Base-by-base conservation (phyloP, 2,329 filamentous ascomycete species). In the Epichloe bromicola region DNA sequence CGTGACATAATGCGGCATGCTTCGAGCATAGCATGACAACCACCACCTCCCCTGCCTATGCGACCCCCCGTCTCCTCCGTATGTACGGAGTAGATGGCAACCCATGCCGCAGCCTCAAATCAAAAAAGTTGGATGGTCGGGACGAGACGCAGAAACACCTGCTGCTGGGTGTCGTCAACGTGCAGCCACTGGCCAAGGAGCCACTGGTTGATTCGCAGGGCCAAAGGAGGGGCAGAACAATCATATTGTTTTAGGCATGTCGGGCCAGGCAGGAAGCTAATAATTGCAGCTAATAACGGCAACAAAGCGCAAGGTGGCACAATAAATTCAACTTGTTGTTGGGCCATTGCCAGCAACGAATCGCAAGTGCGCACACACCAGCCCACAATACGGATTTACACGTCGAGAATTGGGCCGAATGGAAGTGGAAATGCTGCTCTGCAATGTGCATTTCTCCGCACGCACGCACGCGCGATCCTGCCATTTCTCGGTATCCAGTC, bases 141-240 rank as follows among this genome's bases (percentile, higher is more conserved):
- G 50, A 54, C 47, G 49, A 53, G 55, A 50, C 45, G 48, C 46
- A 43, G 34, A 30, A 37, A 48, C 19, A 39, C 20, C 47, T 49
- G 54, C 53, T 36, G 51, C 48, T 47, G 43, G 47, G 55, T 59
- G 58, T 58, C 57, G 57, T 59, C 57, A 59, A 56, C 56, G 51
- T 55, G 58, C 58, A 60, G 58, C 54, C 49, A n/a, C 34, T n/a
- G 17, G 7, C 12, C 30, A 33, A 30, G 30, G 30, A 30, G 30
- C 11, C 30, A 23, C 33, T 38, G 33, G 46, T 40, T 44, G 19
- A 41, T 39, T 26, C 20, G 26, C 7, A 19, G n/a, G 36, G 48
- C 41, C 30, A 34, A 15, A 17, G 34, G 41, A 44, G 23, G 41
- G 41, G 41, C 41, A 33, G 23, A n/a, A 2, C 14, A 5, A 6